Conservation (phyloP, 257 asterid genomes). For the Nemophila menziesii region DNA sequence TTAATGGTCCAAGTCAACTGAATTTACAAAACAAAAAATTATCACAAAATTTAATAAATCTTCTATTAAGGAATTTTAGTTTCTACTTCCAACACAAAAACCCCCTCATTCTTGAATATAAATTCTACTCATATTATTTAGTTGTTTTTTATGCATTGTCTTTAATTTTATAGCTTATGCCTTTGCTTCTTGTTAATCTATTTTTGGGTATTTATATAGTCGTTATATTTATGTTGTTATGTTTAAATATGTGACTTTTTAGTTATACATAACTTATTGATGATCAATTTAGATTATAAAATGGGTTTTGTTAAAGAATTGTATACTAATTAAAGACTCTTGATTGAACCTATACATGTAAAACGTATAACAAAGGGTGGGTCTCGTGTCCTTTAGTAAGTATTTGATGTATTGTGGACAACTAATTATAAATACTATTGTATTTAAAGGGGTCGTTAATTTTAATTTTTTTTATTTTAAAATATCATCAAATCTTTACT, state of each 20-base stretch:
- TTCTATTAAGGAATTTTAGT: neutral
- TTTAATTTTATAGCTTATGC: neutral
- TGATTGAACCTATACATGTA: no score
- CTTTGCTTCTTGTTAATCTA: neutral
- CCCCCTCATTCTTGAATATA: neutral
- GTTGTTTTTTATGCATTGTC: neutral
- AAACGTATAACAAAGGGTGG: no score
- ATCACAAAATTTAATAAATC: neutral
- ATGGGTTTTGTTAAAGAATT: neutral
- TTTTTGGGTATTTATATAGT: no score
- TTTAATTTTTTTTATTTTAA: no score
- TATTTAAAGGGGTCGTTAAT: no score
- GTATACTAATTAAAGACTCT: neutral
- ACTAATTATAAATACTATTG: no score
- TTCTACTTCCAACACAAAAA: neutral
- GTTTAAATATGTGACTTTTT: no score
- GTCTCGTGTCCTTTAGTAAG: neutral
- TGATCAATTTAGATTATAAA: no score
- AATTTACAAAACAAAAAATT: no score
- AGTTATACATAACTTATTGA: no score
- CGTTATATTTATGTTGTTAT: neutral
- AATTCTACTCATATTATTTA: neutral
- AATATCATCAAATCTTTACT: neutral
- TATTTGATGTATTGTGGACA: no score
- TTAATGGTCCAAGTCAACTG: no score